Conservation (phyloP, 179 eudicot genomes). For the Vitellaria paradoxa region DNA sequence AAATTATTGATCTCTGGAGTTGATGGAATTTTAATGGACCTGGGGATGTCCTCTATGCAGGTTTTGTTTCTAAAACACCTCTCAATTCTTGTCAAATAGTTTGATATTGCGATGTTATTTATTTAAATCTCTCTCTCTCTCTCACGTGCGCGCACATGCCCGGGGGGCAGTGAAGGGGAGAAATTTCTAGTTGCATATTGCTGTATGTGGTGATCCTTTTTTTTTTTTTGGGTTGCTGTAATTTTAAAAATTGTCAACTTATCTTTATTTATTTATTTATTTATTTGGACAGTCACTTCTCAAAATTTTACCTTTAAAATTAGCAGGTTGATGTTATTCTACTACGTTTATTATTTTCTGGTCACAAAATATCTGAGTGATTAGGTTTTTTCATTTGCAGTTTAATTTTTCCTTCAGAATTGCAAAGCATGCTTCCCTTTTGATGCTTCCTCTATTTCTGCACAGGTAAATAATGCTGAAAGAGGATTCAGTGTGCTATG, state of each 20-base stretch:
- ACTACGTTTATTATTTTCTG: background rate
- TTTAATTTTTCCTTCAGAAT: background rate
- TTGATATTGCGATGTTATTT: background rate
- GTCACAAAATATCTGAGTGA: too few species aligned
- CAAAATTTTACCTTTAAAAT: background rate
- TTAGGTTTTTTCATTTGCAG: background rate
- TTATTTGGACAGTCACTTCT: background rate
- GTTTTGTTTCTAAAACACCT: slow-evolving; percentile 32
- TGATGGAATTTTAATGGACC: slow-evolving; percentile 90
- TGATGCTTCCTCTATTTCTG: background rate
- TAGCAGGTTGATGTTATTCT: background rate
- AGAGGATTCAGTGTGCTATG: slow-evolving; percentile 90
- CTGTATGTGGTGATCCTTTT: background rate
- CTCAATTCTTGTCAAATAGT: background rate
- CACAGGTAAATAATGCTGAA: slow-evolving; percentile 80
- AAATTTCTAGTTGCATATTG: background rate
- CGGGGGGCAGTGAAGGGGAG: background rate
- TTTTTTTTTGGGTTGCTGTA: background rate
- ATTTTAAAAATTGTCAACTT: too few species aligned
- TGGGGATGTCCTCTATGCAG: slow-evolving; percentile 99
- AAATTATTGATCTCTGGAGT: slow-evolving; percentile 45
- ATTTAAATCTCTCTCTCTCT: background rate
- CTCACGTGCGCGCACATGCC: too few species aligned
- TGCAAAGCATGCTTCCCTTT: background rate
- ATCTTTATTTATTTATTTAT: too few species aligned